Conservation (phyloP, 2,329 filamentous ascomycete species). For the Aspergillus amoenus region DNA sequence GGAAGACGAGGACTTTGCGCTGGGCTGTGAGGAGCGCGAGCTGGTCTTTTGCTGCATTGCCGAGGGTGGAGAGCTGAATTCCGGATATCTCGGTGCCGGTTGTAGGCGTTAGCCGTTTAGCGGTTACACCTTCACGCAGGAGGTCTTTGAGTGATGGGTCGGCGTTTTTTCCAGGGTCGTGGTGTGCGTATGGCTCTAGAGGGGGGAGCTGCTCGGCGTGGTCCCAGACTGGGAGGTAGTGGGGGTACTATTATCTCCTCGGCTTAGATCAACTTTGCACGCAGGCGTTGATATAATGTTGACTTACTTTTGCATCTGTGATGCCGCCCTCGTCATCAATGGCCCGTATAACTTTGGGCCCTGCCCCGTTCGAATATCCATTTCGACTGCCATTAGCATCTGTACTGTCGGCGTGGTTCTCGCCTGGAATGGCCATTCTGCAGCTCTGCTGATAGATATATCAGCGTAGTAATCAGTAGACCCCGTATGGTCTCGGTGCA, state of each 20-base stretch:
- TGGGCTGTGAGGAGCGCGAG: conserved; percentile 35
- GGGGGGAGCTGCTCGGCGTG: conserved; percentile 35
- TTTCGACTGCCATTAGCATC: no score
- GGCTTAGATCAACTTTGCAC: no score
- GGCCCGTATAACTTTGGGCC: conserved; percentile 17
- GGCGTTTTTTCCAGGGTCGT: conserved; percentile 42
- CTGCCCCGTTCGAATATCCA: background rate
- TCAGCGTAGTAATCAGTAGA: no score
- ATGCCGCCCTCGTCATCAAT: conserved; percentile 25
- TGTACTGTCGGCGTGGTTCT: no score
- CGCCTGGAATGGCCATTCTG: no score
- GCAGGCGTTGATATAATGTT: no score
- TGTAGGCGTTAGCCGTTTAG: conserved; percentile 29
- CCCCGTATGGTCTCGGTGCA: no score
- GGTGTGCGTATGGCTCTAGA: conserved; percentile 42
- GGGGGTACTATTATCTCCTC: conserved; percentile 18
- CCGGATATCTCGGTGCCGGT: conserved; percentile 37
- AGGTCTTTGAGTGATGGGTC: conserved; percentile 46
- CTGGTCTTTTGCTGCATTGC: conserved; percentile 30
- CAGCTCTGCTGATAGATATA: no score
- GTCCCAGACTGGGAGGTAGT: conserved; percentile 28
- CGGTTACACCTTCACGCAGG: conserved; percentile 21
- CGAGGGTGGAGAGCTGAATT: conserved; percentile 31
- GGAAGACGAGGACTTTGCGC: conserved; percentile 32
- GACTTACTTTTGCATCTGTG: conserved; percentile 22